Conservation (phyloP, 2,329 filamentous ascomycete genomes). For the Orbilia quercus region DNA sequence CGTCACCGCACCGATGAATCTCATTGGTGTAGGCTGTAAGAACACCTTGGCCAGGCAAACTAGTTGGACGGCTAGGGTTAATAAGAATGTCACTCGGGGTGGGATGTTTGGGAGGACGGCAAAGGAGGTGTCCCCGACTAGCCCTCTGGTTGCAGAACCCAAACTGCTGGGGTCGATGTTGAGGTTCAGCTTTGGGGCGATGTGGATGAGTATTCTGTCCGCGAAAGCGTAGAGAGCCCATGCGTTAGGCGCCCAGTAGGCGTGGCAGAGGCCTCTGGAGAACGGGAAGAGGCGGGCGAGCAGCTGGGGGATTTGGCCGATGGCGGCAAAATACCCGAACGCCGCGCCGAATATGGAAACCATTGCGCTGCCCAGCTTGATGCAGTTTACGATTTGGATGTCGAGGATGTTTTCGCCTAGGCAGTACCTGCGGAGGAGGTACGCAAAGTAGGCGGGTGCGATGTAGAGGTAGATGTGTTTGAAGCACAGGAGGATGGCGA, state of each 20-base stretch:
- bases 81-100: slow-evolving; percentile 79
- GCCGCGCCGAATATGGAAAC: slow-evolving; percentile 78
- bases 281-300: slow-evolving; percentile 90
- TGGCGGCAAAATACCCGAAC: slow-evolving; percentile 86
- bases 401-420: slow-evolving; percentile 80
- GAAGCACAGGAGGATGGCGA: slow-evolving; percentile 86
- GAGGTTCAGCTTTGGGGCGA: slow-evolving; percentile 83
- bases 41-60: slow-evolving; percentile 85
- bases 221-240: slow-evolving; percentile 97
- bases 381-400: slow-evolving; percentile 79
- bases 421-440: slow-evolving; percentile 88
- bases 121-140: slow-evolving; percentile 93
- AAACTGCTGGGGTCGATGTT: slow-evolving; percentile 78
- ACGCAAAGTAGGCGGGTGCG: slow-evolving; percentile 94
- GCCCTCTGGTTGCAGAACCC: slow-evolving; percentile 87
- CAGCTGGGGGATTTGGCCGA: slow-evolving; percentile 85
- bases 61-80: slow-evolving; percentile 73
- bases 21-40: slow-evolving; percentile 81
- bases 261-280: slow-evolving; percentile 90
- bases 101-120: slow-evolving; percentile 89
- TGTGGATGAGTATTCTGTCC: slow-evolving; percentile 84
- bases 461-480: slow-evolving; percentile 99
- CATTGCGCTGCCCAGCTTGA: slow-evolving; percentile 84
- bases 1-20: slow-evolving; percentile 87
- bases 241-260: slow-evolving; percentile 97